Conservation (phyloP, 176 grass and related monocot genomes). For the Cenchrus americanus region DNA sequence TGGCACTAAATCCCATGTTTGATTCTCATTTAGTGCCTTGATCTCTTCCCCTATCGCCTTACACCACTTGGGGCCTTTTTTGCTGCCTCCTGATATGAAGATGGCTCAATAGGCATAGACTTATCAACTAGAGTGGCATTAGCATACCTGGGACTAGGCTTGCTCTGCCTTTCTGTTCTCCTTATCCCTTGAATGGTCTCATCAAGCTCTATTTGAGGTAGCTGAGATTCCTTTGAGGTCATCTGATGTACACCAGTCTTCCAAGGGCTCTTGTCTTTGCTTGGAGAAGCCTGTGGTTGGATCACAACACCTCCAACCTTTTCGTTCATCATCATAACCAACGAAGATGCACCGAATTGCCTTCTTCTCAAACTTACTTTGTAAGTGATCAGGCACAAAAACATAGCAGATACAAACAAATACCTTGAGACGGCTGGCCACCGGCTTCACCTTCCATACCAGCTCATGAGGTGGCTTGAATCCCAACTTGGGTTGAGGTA, state of each 20-base stretch:
- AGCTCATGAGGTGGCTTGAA: constrained; percentile 25
- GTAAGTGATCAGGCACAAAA: too few relatives aligned
- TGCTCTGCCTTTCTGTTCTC: too few relatives aligned
- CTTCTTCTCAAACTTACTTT: constrained; percentile 1
- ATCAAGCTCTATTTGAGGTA: too few relatives aligned
- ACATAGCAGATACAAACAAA: constrained; percentile 29
- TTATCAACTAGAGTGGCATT: too few relatives aligned
- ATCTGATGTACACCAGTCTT: not conserved
- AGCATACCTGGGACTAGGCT: too few relatives aligned
- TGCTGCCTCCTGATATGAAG: too few relatives aligned
- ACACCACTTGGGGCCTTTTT: too few relatives aligned
- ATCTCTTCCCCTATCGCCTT: too few relatives aligned
- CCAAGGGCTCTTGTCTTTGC: not conserved
- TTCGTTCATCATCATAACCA: constrained; percentile 27
- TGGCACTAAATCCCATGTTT: too few relatives aligned
- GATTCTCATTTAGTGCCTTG: too few relatives aligned
- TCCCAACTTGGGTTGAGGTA: not conserved
- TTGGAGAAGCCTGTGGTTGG: not conserved
- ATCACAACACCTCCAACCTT: constrained; percentile 17
- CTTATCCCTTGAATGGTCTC: not conserved
- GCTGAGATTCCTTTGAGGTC: not conserved
- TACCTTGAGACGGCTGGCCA: not conserved
- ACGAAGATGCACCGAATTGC: constrained; percentile 32
- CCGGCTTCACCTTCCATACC: constrained; percentile 23
- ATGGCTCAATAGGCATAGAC: too few relatives aligned